Conservation (phyloP, 768 basidiomycete genomes). For the Collybia sordida region DNA sequence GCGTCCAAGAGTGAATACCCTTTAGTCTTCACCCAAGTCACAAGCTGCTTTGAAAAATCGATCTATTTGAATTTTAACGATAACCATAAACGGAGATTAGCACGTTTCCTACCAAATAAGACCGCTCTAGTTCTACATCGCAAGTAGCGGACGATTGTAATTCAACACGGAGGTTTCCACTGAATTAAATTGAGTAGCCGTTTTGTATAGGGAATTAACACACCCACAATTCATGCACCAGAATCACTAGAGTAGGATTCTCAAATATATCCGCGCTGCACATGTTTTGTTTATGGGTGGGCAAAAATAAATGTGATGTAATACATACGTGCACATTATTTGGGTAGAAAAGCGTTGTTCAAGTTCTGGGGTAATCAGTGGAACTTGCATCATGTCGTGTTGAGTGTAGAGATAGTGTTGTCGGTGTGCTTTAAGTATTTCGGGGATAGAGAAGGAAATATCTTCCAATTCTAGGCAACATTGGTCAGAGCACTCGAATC, state of each 20-base stretch:
- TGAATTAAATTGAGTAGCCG: constrained; percentile 25
- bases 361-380: constrained; percentile 64
- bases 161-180: constrained; percentile 87
- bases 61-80: constrained; percentile 46
- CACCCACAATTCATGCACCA: constrained; percentile 89
- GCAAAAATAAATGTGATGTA: background rate
- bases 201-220: constrained; percentile 25
- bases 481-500: constrained; percentile 2
- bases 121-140: constrained; percentile 76
- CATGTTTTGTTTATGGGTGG: background rate
- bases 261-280: constrained; percentile 75
- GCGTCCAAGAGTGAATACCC: constrained; percentile 82
- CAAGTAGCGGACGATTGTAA: constrained; percentile 71
- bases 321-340: constrained; percentile 83
- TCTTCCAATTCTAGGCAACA: constrained; percentile 55
- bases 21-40: constrained; percentile 70
- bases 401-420: constrained; percentile 76
- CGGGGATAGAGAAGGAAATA: constrained; percentile 68
- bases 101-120: constrained; percentile 65
- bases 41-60: constrained; percentile 78
- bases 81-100: background rate
- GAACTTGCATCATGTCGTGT: constrained; percentile 79
- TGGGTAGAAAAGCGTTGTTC: constrained; percentile 78
- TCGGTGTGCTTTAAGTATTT: constrained; percentile 89
- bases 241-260: constrained; percentile 76